Percentiles rank a stretch among this genome's conserved stretches.
These are phyloP conservation scores for Nasturtium officinale DNA, from an alignment of 345 rosid species.

Conservation along the genomic window DNA sequence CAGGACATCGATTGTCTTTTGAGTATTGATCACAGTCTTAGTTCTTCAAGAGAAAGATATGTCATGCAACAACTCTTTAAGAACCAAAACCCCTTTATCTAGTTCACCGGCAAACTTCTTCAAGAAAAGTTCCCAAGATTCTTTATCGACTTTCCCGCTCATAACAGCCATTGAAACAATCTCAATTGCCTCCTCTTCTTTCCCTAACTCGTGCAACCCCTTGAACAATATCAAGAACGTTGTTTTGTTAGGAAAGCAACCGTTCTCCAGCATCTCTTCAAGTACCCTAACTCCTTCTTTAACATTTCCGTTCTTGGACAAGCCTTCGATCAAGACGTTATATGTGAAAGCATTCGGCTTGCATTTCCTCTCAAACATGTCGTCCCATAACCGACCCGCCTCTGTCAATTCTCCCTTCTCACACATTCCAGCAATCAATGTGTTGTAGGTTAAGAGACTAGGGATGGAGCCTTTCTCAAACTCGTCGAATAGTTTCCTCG, in stretches of 20 bases:
- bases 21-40: conserved; percentile 4
- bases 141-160: conserved; percentile 52
- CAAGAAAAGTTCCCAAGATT: conserved; percentile 65
- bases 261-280: conserved; percentile 76
- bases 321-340: conserved; percentile 71
- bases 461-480: conserved; percentile 76
- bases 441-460: conserved; percentile 72
- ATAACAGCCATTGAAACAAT: conserved; percentile 54
- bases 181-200: conserved; percentile 57
- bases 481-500: conserved; percentile 75
- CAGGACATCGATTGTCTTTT: background rate
- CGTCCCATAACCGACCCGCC: conserved; percentile 82
- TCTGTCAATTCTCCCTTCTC: conserved; percentile 71
- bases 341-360: conserved; percentile 76
- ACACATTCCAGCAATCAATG: conserved; percentile 77
- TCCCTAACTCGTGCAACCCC: conserved; percentile 48
- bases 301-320: conserved; percentile 63
- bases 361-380: conserved; percentile 80
- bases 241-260: conserved; percentile 61
- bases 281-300: conserved; percentile 69
- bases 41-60: conserved; percentile 20
- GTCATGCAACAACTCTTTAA: conserved; percentile 46
- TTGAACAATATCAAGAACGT: conserved; percentile 61
- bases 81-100: conserved; percentile 45
- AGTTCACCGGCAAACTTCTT: conserved; percentile 45